Evolutionary conservation across 495 filamentous ascomycete species (phyloP), one percentile per base, ranked within the genome.

Genomic region (Articulospora tetracladia): DNA sequence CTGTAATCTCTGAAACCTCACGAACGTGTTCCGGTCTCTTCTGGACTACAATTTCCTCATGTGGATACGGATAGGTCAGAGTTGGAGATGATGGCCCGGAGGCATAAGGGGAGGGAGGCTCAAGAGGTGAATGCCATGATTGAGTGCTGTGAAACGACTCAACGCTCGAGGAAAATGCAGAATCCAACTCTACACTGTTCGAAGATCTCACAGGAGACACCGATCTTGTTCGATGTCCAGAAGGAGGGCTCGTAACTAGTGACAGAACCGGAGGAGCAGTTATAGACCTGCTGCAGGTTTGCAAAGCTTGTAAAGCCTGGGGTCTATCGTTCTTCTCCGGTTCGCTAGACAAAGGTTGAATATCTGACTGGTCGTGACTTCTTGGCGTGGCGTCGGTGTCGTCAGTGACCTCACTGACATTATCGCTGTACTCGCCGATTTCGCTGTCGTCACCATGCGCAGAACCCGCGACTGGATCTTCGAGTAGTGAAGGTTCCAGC

Each of bases 111-210:
- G 83, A 82, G 17, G 78, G 74, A 47, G 79, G 73, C 15, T 75
- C 73, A 26, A 69, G 66, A 11, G 77, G 70, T n/a, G 79, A 77
- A 49, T 79, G 77, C 64, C 83, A 80, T 2, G 88, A 90, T 61
- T 85, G 79, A 54, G 84, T 82, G 3, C 83, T 85, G 27, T 85
- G 82, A 47, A 69, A 69, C 19, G 67, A 69, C 26, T 76, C 72
- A 12, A 77, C 74, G 59, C 80, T 87, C 44, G 67, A 69, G 8
- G 63, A 66, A 27, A 60, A 62, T 8, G 60, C 49, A 11, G 64
- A 74, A 69, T 55, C 62, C 64, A 7, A 74, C 75, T 55, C 66
- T 69, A 48, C 65, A 55, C 47, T 70, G 65, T 27, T 75, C 72
- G 36, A 69, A 59, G 22, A 65, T 63, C 59, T 41, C 53, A 46